Evolutionary conservation across 2,329 filamentous ascomycete species (phyloP), one percentile per base, ranked within the genome.

Genomic region (Trichoderma cornu-damae): DNA sequence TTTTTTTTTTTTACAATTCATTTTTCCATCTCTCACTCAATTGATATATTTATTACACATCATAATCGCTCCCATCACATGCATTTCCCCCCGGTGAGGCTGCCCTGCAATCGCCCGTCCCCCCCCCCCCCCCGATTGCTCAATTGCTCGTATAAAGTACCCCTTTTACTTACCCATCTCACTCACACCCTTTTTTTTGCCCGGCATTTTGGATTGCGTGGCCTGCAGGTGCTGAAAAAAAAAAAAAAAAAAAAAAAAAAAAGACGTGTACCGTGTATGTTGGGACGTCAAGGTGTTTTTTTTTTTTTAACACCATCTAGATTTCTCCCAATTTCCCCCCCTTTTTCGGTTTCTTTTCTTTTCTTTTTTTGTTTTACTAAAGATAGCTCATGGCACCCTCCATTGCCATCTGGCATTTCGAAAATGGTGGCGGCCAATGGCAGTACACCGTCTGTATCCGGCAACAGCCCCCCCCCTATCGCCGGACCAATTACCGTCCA

Each of bases 391-490:
- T 46, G 8, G 9, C 22, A 16, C 18, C 30, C 28, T n/a, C 34
- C 11, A 6, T 18, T 49, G 47, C 38, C 47, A 50, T 50, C 34
- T 34, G 16, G 30, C 9, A 18, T 12, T 11, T 9, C n/a, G n/a
- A n/a, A n/a, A n/a, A 4, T 11, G 30, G 50, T 37, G 50, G 50
- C 40, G 40, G 16, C 50, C 50, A 54, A 54, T 56, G 8, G 52
- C 34, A 56, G 42, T 56, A 56, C 52, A 54, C 50, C 30, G 50
- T 54, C 50, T 35, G n/a, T 38, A 50, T 18, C 20, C 8, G 5
- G 30, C 37, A n/a, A 34, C 50, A 44, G 28, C 50, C 38, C 26
- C 42, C 14, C 14, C 24, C 26, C 38, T 2, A 7, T 35, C 50
- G 11, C 32, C 50, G 18, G 50, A n/a, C 50, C 50, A 53, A 53